Conservation (phyloP, 2,329 filamentous ascomycete genomes). For the Trichoderma sp. region DNA sequence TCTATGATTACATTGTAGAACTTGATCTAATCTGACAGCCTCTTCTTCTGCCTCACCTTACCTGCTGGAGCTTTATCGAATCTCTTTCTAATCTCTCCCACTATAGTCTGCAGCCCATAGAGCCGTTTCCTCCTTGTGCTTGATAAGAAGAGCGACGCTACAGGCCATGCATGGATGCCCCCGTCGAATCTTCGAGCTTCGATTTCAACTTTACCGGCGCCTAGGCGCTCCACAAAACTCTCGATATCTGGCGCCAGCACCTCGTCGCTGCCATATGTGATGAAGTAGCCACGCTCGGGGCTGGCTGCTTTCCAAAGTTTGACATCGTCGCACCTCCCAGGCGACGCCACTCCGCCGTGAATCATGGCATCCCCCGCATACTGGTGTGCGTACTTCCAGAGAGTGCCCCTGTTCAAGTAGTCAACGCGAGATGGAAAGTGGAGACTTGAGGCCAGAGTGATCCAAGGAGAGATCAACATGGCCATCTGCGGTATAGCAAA, state of each 20-base stretch:
- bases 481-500: constrained; percentile 56
- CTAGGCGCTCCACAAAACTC: constrained; percentile 60
- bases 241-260: constrained; percentile 74
- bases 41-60: constrained; percentile 33
- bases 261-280: constrained; percentile 77
- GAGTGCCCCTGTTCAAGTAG: constrained; percentile 68
- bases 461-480: constrained; percentile 80
- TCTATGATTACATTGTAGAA: constrained; percentile 48
- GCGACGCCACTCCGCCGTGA: constrained; percentile 55
- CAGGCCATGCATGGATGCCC: constrained; percentile 82
- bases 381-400: constrained; percentile 71
- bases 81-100: constrained; percentile 45
- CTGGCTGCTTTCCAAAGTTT: constrained; percentile 69
- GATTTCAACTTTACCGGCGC: constrained; percentile 58
- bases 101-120: constrained; percentile 53
- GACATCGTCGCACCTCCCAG: constrained; percentile 69
- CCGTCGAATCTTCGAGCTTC: constrained; percentile 63
- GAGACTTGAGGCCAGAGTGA: constrained; percentile 68
- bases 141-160: constrained; percentile 65
- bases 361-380: constrained; percentile 58
- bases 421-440: constrained; percentile 74
- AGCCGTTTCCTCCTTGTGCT: constrained; percentile 53
- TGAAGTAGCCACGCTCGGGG: constrained; percentile 68
- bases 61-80: constrained; percentile 32
- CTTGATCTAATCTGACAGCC: constrained; percentile 69